A percentile compares a stretch with the other conserved stretches of the same genome.
Evolutionary conservation across 768 basidiomycete species (phyloP).

Genomic region (Neoboletus magnificus): DNA sequence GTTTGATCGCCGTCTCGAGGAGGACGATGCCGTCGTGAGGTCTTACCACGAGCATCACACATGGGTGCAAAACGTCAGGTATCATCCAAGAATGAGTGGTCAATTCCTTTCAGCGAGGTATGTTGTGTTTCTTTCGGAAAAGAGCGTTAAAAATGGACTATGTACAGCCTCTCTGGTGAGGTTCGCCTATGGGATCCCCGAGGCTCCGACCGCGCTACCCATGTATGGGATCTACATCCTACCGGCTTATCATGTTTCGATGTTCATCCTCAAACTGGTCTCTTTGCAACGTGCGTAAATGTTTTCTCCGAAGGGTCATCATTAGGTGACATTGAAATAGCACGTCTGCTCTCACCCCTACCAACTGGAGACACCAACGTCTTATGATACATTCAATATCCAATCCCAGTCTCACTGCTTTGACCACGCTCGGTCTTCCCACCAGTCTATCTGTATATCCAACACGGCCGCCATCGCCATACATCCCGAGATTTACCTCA

Average conservation of each 20-base stretch:
- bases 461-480: slow-evolving; percentile 56
- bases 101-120: slow-evolving; percentile 89
- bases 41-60: slow-evolving; percentile 74
- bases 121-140: slow-evolving; percentile 14
- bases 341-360: slow-evolving; percentile 56
- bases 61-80: slow-evolving; percentile 89
- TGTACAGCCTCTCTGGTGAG: slow-evolving; percentile 75
- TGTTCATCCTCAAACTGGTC: slow-evolving; percentile 75
- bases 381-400: slow-evolving; percentile 58
- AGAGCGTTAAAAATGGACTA: background rate
- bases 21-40: slow-evolving; percentile 78
- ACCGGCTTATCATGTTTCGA: slow-evolving; percentile 83
- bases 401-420: slow-evolving; percentile 23
- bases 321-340: slow-evolving; percentile 30
- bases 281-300: slow-evolving; percentile 76
- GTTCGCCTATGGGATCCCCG: slow-evolving; percentile 92
- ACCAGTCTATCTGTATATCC: slow-evolving; percentile 57
- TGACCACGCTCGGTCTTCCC: slow-evolving; percentile 45
- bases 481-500: slow-evolving; percentile 59
- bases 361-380: slow-evolving; percentile 66
- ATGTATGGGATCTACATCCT: slow-evolving; percentile 62
- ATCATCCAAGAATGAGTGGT: slow-evolving; percentile 64
- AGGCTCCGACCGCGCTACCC: slow-evolving; percentile 51
- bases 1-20: slow-evolving; percentile 87
- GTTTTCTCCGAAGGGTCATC: background rate